Evolutionary conservation across 441 rosid genomes (phyloP), one percentile per base, ranked within the genome.

Genomic region (Erodium moschatum): DNA sequence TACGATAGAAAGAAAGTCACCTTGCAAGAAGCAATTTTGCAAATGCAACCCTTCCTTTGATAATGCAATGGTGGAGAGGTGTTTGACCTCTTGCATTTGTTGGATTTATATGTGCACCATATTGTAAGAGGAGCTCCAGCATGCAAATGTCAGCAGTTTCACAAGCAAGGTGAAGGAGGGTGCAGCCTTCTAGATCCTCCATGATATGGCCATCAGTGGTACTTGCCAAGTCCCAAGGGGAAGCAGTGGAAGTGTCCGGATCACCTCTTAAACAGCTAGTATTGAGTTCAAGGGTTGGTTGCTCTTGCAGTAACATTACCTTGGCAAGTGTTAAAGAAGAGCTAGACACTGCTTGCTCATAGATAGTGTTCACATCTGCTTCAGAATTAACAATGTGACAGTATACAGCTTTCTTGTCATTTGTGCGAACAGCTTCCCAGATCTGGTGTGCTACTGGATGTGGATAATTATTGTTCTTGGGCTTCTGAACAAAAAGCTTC

Each of bases 41-140:
- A 78, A 81, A 70, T 21, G 76, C 78, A 24, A 84, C 81, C 80
- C 74, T 86, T 80, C 98, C 94, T 79, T 78, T 74, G 69, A 77
- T 72, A 71, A 88, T 81, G 76, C 94, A 86, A 42, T 79, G 89
- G 71, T 92, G 97, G 66, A 96, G 82, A 2, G 98, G 97, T 3
- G 83, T 85, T 69, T 88, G 91, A 73, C 97, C 97, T 76, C 78
- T 85, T 54, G 92, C 84, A 81, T 89, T 96, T 3, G 74, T 75
- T 58, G 92, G 81, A 75, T 92, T 89, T 73, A 88, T 82, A 77
- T 85, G 86, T 52, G 99, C 97, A 73, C 99, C 98, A 62, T 90
- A 96, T 72, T 92, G 99, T 46, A 96, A 77, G 40, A 96, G 89
- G 77, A 96, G 96, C 82, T 96, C 99, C n/a, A 92, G 78, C 99